phyloP scores from a whole-genome alignment of 2,329 filamentous ascomycete species.

The Trichoderma lentiforme region DNA sequence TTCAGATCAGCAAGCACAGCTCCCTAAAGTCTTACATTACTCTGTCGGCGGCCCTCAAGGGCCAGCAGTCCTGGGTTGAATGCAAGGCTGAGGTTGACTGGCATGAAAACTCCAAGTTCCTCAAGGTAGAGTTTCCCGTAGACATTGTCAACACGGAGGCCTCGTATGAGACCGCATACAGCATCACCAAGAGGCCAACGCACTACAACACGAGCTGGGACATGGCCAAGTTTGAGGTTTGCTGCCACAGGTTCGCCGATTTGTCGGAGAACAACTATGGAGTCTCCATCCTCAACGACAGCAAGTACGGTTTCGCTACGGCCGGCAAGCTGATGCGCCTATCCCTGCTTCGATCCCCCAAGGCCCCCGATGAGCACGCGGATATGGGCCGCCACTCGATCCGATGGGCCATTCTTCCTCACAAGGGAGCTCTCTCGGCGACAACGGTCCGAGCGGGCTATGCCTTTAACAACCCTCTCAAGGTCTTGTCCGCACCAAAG shows the following conservation, averaged over 20 bases:
- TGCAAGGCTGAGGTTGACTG: conserved; percentile 88
- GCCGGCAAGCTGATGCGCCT: conserved; percentile 86
- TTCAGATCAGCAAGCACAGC: conserved; percentile 81
- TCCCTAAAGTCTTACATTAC: conserved; percentile 84
- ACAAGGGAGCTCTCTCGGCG: conserved; percentile 67
- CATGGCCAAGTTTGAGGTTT: conserved; percentile 97
- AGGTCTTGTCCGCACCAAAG: conserved; percentile 31
- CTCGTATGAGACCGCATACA: conserved; percentile 92
- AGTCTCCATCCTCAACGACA: conserved; percentile 90
- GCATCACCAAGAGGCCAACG: conserved; percentile 81
- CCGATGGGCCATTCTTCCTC: conserved; percentile 86
- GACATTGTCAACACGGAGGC: conserved; percentile 88
- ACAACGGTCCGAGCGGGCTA: conserved; percentile 78
- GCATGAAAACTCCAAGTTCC: conserved; percentile 95
- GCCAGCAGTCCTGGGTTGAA: conserved; percentile 63
- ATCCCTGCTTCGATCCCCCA: conserved; percentile 79
- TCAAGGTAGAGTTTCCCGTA: conserved; percentile 98
- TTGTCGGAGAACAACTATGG: conserved; percentile 84
- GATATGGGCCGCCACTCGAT: conserved; percentile 91
- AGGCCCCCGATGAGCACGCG: conserved; percentile 88
- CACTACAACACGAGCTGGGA: conserved; percentile 98
- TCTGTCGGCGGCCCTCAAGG: conserved; percentile 65
- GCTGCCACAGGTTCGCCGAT: conserved; percentile 92
- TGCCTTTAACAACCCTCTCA: conserved; percentile 84
- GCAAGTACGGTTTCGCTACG: conserved; percentile 94